Percentiles rank a stretch among this genome's conserved stretches.
These are phyloP conservation scores for Haberlea rhodopensis DNA, from an alignment of 257 asterid species.

Conservation along the genomic window DNA sequence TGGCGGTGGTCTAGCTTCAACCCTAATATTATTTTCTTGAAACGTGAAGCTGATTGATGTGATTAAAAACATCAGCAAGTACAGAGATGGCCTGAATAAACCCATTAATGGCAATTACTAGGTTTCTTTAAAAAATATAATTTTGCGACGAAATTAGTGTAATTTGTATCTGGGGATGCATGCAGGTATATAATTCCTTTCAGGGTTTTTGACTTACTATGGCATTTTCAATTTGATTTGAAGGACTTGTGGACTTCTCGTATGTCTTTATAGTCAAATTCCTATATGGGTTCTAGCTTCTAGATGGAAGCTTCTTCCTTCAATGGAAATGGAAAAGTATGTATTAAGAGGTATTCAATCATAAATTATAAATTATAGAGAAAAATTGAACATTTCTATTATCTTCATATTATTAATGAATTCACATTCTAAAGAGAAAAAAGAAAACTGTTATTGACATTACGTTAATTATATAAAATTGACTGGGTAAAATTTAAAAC, in stretches of 20 bases:
- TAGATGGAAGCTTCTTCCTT: neutral
- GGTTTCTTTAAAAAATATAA: neutral
- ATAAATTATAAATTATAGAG: no score
- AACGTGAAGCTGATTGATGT: neutral
- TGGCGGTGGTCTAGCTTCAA: slow-evolving; percentile 22
- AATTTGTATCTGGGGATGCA: neutral
- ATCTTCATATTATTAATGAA: no score
- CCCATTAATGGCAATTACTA: slow-evolving; percentile 9
- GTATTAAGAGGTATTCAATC: no score
- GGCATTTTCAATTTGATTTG: neutral
- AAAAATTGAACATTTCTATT: no score
- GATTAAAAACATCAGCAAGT: slow-evolving; percentile 13
- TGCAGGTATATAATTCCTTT: neutral
- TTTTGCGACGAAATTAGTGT: neutral
- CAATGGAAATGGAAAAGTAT: no score
- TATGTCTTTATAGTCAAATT: neutral
- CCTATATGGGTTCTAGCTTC: neutral
- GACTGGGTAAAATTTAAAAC: no score
- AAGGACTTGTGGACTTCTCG: neutral
- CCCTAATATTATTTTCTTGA: neutral
- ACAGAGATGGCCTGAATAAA: neutral
- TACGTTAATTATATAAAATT: no score
- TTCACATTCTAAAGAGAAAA: no score
- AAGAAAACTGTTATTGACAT: no score
- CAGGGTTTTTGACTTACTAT: neutral